Percentiles rank a stretch among this genome's conserved stretches.
phyloP scores from a whole-genome alignment of 495 filamentous ascomycete genomes.

The Neurospora discreta region DNA sequence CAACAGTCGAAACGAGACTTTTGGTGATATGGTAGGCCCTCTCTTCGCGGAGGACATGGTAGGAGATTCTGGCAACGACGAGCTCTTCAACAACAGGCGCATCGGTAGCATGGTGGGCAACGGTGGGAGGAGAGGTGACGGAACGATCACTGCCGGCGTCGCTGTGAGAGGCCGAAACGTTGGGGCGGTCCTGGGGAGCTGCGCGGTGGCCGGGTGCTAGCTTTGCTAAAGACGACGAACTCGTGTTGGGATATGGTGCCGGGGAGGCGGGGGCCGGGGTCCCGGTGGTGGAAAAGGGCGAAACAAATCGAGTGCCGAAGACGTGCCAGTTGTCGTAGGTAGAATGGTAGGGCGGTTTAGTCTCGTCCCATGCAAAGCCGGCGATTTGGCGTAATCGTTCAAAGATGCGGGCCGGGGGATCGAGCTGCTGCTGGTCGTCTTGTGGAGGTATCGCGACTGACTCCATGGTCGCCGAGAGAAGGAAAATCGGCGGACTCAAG shows the following conservation, averaged over 20 bases:
- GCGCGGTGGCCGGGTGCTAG: slow-evolving; percentile 18
- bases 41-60: slow-evolving; percentile 69
- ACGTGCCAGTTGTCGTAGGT: slow-evolving; percentile 66
- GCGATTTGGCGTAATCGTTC: slow-evolving; percentile 61
- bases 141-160: slow-evolving; percentile 31
- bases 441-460: slow-evolving; percentile 30
- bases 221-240: slow-evolving; percentile 20
- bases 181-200: slow-evolving; percentile 25
- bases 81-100: slow-evolving; percentile 30
- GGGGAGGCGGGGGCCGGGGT: slow-evolving; percentile 16
- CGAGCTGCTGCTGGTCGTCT: slow-evolving; percentile 49
- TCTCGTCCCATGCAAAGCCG: slow-evolving; percentile 68
- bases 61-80: slow-evolving; percentile 69
- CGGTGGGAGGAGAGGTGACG: slow-evolving; percentile 19
- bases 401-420: slow-evolving; percentile 58
- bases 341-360: slow-evolving; percentile 61
- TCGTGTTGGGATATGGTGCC: slow-evolving; percentile 12
- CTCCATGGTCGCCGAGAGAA: slow-evolving; percentile 32
- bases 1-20: slow-evolving; percentile 55
- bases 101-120: slow-evolving; percentile 17
- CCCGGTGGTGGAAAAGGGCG: slow-evolving; percentile 24
- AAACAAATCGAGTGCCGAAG: slow-evolving; percentile 36
- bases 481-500: slow-evolving; percentile 10
- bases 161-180: slow-evolving; percentile 17
- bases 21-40: slow-evolving; percentile 72